A percentile compares a stretch with the other conserved stretches of the same genome.
These are phyloP conservation scores for Solanum lycopersicoides DNA, from an alignment of 257 asterid genomes.

Conservation along the genomic window DNA sequence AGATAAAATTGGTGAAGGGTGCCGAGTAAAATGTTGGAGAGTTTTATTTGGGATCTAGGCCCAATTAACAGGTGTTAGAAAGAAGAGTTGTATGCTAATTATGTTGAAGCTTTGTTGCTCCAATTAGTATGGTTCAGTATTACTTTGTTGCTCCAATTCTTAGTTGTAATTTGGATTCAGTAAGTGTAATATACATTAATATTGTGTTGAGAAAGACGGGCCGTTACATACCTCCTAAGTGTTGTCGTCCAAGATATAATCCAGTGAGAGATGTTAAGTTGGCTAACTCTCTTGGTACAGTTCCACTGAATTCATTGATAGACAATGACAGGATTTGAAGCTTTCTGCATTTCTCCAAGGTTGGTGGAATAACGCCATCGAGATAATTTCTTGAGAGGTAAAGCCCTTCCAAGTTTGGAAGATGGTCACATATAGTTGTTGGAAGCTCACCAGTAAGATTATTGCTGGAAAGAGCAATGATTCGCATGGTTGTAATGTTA, in stretches of 20 bases:
- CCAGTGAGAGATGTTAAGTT: not conserved
- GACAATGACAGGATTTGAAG: not conserved
- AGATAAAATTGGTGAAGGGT: too few relatives aligned
- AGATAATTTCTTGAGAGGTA: not conserved
- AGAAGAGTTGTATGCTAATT: too few relatives aligned
- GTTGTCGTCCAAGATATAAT: not conserved
- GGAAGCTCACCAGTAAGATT: slow-evolving; percentile 4
- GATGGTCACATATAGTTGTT: not conserved
- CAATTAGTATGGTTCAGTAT: too few relatives aligned
- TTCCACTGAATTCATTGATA: not conserved
- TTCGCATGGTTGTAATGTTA: not conserved
- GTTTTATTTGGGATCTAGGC: too few relatives aligned
- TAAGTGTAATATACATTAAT: not conserved
- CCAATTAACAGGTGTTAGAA: too few relatives aligned
- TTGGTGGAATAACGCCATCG: slow-evolving; percentile 10
- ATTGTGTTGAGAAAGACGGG: not conserved
- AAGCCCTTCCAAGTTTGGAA: slow-evolving; percentile 1
- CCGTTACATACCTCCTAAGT: not conserved
- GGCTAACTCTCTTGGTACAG: not conserved
- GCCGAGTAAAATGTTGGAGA: too few relatives aligned
- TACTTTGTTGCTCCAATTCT: too few relatives aligned
- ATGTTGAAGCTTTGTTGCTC: too few relatives aligned
- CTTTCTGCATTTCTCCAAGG: slow-evolving; percentile 3
- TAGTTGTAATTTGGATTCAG: too few relatives aligned
- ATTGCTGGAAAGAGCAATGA: not conserved